Base-by-base conservation (phyloP, 768 basidiomycete species). In the Auriscalpium microsporum region DNA sequence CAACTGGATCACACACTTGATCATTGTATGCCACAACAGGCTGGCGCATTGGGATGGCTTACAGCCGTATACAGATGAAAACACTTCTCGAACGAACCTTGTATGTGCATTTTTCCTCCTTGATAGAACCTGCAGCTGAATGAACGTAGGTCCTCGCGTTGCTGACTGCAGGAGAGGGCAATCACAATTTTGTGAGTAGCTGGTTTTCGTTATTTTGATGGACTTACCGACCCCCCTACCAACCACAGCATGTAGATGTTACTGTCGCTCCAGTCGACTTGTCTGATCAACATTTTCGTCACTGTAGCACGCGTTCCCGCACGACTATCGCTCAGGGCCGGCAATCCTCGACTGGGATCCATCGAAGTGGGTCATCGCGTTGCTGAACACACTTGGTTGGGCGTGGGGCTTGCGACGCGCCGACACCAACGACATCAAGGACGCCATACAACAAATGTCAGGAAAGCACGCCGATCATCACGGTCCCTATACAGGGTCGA, bases 1-100 rank as follows among this genome's bases (percentile, higher is more conserved):
- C 5, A 28, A 28, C 4, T 28, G 28, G 28, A 4, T 28, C 7
- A 42, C n/a, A 45, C 33, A 7, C 23, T 11, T 7, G 53, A 48
- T 50, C 17, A 1, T 37, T 42, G 36, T 16, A 36, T 13, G 13
- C 14, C 53, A 42, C 17, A 19, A 4, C 8, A 86, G 84, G 1
- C 68, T 92, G 7, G 87, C 89, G 4, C 90, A 92, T 58, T 90
- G 84, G 84, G 78, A 87, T 14, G 90, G 90, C 9, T 63, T 89
- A 17, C 88, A 90, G 60, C 86, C 84, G 0, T 90, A 88, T 64
- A 83, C 86, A 3, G 86, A 88, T 60, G 89, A 90, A 61, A 79
- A 90, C 61, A 86, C 86, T 3, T 90, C 89, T 1, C 71, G 82
- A 62, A 84, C 87, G 11, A 90, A 83, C 64, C 64, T 87, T 34